phyloP scores from a whole-genome alignment of 345 rosid species.

The Pistacia vera region DNA sequence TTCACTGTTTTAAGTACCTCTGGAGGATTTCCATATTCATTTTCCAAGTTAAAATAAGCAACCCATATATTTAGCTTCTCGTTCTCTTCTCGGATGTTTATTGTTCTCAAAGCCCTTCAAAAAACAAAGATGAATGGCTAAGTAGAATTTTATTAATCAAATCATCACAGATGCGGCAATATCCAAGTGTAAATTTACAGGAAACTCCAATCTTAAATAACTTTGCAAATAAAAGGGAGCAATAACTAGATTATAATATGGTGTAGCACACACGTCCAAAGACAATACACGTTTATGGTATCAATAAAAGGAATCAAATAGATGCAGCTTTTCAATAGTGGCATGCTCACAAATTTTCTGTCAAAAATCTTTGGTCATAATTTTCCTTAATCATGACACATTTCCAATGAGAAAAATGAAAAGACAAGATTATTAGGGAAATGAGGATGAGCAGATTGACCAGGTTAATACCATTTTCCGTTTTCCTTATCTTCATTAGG shows the following conservation, averaged over 20 bases:
- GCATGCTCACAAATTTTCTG: background rate
- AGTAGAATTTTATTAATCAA: background rate
- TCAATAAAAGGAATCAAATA: background rate
- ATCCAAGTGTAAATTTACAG: background rate
- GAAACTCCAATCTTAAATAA: background rate
- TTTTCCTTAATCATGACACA: background rate
- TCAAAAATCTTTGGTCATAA: background rate
- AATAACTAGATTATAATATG: background rate
- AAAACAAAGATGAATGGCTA: slow-evolving; percentile 1
- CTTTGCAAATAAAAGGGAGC: background rate
- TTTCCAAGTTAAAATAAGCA: slow-evolving; percentile 95
- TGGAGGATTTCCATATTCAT: slow-evolving; percentile 88
- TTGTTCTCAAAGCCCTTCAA: slow-evolving; percentile 88
- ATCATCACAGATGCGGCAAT: background rate
- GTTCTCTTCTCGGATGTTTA: slow-evolving; percentile 83
- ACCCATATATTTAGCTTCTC: slow-evolving; percentile 97
- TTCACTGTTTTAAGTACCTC: slow-evolving; percentile 51
- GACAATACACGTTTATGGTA: background rate
- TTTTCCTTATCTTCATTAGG: background rate
- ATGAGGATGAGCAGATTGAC: background rate
- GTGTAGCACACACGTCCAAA: background rate
- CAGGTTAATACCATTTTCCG: background rate
- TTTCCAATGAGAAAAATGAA: background rate
- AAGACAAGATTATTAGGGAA: background rate
- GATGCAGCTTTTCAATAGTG: background rate